Percentiles rank a stretch among this genome's conserved stretches.
These are phyloP conservation scores for Calvatia gigantea DNA, from an alignment of 768 basidiomycete species.

Conservation along the genomic window DNA sequence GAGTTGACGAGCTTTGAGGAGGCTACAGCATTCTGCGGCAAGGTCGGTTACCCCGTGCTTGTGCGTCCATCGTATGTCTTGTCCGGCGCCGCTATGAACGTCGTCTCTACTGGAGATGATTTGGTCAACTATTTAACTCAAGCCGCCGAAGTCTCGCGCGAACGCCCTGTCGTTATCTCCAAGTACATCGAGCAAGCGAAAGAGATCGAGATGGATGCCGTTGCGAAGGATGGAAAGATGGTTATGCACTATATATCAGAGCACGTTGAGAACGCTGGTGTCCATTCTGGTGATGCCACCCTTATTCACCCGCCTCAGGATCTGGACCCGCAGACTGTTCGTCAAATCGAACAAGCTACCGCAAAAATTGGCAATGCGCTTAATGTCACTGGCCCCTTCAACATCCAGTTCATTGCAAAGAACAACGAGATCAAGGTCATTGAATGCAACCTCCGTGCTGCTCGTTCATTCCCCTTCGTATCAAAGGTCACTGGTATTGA, in stretches of 20 bases:
- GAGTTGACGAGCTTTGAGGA: slow-evolving; percentile 90
- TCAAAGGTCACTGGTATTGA: slow-evolving; percentile 98
- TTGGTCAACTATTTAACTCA: slow-evolving; percentile 89
- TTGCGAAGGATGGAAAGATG: slow-evolving; percentile 96
- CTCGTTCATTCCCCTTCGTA: slow-evolving; percentile 97
- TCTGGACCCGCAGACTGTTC: slow-evolving; percentile 93
- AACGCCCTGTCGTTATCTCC: slow-evolving; percentile 94
- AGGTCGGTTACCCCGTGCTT: slow-evolving; percentile 93
- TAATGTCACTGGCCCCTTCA: slow-evolving; percentile 98
- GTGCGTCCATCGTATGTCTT: slow-evolving; percentile 98
- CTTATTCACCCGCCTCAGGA: slow-evolving; percentile 98
- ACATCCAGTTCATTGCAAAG: slow-evolving; percentile 99
- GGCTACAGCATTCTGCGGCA: slow-evolving; percentile 85
- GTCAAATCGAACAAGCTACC: slow-evolving; percentile 95
- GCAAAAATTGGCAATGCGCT: slow-evolving; percentile 97
- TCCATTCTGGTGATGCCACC: slow-evolving; percentile 98
- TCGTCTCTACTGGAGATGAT: slow-evolving; percentile 91
- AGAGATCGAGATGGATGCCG: slow-evolving; percentile 99
- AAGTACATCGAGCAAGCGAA: slow-evolving; percentile 99
- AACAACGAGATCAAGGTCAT: slow-evolving; percentile 99
- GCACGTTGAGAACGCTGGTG: slow-evolving; percentile 98
- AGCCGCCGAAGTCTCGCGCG: slow-evolving; percentile 88
- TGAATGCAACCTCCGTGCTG: slow-evolving; percentile 97
- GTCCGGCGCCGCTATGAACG: slow-evolving; percentile 99
- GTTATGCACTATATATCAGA: slow-evolving; percentile 99